Base-by-base conservation (phyloP, 2,329 filamentous ascomycete species). In the Calonectria crousiana region DNA sequence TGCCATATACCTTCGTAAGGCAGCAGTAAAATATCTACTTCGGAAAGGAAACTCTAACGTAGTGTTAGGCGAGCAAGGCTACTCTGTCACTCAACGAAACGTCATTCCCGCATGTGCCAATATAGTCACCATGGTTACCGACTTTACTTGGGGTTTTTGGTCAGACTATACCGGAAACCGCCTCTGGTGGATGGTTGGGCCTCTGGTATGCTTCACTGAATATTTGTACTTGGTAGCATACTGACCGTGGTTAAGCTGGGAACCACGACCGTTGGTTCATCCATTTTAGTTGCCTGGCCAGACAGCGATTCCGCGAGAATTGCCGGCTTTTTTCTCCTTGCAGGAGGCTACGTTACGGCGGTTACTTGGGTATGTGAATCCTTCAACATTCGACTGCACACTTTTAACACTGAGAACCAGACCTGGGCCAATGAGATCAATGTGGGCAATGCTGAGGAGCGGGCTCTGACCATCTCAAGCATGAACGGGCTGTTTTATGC, bases 341-440 rank as follows among this genome's bases (percentile, higher is more conserved):
- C 56, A 1, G 56, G 56, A 41, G 56, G 56, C 23, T 62, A 62
- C 8, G 56, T 62, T 16, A 62, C 56, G 8, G 56, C 56, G 0
- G 56, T 62, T 18, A 62, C 56, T 26, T 62, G 56, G 56, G 56
- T 62, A 41, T 41, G 56, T 41, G 6, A 11, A 41, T 20, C 13
- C 10, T 13, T 11, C 3, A 18, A 20, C 8, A 11, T 3, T 28
- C 3, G 4, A 8, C 6, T 10, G 11, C 5, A 20, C 1, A 28
- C 0, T 20, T 2, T 36, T 62, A 28, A 62, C 56, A 26, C 11
- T 20, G 34, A 16, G 32, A 14, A 18, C 4, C 16, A 62, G 56
- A 62, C 56, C 23, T 62, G 56, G 56, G 56, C 56, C 6, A 62
- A 62, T 16, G 56, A 62, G 56, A 62, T 62, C 5, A 62, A 62